These are phyloP conservation scores for Pythium pyrilobum DNA, from an alignment of 352 stramenopile genomes.

Conservation along the genomic window DNA sequence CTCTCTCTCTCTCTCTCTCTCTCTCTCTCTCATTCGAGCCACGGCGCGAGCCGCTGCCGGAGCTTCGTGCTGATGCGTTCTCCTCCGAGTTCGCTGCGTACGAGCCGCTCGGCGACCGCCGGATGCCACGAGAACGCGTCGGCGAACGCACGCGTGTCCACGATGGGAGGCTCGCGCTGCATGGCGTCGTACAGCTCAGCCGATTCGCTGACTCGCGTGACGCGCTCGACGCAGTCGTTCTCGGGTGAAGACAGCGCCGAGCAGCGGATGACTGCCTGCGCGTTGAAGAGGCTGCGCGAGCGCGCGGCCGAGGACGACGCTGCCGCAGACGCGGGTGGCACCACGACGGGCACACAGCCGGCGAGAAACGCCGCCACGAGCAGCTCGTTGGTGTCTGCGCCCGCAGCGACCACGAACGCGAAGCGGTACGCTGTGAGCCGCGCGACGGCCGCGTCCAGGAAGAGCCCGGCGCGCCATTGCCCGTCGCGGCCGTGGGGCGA, in stretches of 20 bases:
- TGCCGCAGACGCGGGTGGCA: too few species aligned
- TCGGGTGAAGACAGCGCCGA: background rate
- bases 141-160: slow-evolving; percentile 13
- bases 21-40: too few species aligned
- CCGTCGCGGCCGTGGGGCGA: too few species aligned
- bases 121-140: slow-evolving; percentile 40
- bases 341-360: background rate
- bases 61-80: background rate
- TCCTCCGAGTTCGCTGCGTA: background rate
- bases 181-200: slow-evolving; percentile 27
- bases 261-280: background rate
- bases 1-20: too few species aligned
- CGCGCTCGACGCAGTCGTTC: background rate
- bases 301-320: background rate
- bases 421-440: background rate
- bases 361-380: background rate
- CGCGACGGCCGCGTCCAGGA: background rate
- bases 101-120: slow-evolving; percentile 9
- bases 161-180: slow-evolving; percentile 20
- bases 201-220: background rate
- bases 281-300: background rate
- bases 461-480: too few species aligned
- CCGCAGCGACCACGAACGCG: background rate
- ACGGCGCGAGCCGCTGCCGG: too few species aligned
- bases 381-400: background rate